A percentile compares a stretch with the other conserved stretches of the same genome.
These are phyloP conservation scores for Lecanicillium sp. DNA, from an alignment of 2,329 filamentous ascomycete species.

Conservation along the genomic window DNA sequence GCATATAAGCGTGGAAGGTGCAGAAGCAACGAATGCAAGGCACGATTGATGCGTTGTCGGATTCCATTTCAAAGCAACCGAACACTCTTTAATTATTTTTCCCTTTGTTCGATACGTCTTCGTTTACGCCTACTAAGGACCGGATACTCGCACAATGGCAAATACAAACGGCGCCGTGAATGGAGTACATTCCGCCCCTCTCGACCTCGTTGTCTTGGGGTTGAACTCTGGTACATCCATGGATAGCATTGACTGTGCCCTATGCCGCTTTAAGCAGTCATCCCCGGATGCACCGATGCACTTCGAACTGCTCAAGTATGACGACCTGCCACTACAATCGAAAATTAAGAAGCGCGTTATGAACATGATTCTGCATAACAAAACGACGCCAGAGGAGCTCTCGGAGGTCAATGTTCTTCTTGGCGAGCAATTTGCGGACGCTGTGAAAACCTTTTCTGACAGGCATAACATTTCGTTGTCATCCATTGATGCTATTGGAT, in stretches of 20 bases:
- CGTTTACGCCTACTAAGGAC: neutral
- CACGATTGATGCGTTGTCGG: neutral
- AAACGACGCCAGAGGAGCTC: constrained; percentile 46
- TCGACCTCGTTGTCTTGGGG: constrained; percentile 49
- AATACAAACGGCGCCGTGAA: neutral
- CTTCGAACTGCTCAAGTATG: constrained; percentile 51
- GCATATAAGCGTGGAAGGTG: neutral
- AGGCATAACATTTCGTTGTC: constrained; percentile 36
- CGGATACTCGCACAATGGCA: neutral
- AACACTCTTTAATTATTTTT: neutral
- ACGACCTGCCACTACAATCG: constrained; percentile 47
- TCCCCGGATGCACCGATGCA: constrained; percentile 46
- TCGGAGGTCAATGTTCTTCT: constrained; percentile 52
- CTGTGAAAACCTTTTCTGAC: constrained; percentile 43
- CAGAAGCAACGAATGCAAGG: neutral
- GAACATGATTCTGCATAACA: constrained; percentile 49
- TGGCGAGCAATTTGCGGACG: constrained; percentile 49
- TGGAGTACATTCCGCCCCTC: constrained; percentile 13
- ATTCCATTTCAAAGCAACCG: neutral
- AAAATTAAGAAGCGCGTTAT: constrained; percentile 51
- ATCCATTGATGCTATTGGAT: constrained; percentile 48
- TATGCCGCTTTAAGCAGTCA: constrained; percentile 50
- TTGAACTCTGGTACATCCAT: constrained; percentile 45
- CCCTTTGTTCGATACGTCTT: neutral
- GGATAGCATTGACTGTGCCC: constrained; percentile 53